These are phyloP conservation scores for Taxillus chinensis DNA, from an alignment of 164 flowering plant genomes.

Conservation along the genomic window DNA sequence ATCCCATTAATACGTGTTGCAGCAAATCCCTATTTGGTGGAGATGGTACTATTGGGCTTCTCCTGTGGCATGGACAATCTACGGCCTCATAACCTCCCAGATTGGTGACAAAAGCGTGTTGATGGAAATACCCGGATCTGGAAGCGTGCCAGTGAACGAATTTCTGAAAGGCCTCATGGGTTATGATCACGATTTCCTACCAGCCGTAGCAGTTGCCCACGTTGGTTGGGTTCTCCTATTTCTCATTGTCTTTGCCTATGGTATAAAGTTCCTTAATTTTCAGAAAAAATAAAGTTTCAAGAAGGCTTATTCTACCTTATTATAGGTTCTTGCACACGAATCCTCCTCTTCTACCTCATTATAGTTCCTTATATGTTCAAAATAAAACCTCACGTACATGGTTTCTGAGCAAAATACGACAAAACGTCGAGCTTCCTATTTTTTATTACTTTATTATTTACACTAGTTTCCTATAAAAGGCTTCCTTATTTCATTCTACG, in stretches of 20 bases:
- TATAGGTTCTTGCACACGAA: too few relatives aligned
- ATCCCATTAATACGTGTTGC: neutral
- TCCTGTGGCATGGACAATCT: constrained; percentile 42
- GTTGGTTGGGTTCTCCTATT: constrained; percentile 18
- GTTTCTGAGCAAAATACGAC: too few relatives aligned
- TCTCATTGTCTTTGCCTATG: constrained; percentile 15
- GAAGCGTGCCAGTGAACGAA: neutral
- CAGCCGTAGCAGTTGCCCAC: constrained; percentile 10
- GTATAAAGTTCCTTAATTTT: constrained; percentile 19
- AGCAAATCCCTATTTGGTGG: constrained; percentile 45
- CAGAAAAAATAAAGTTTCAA: constrained; percentile 12
- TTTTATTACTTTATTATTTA: too few relatives aligned
- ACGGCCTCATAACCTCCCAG: constrained; percentile 37
- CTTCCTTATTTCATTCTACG: too few relatives aligned
- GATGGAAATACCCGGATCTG: constrained; percentile 5
- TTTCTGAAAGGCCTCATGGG: constrained; percentile 15
- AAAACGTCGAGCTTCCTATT: too few relatives aligned
- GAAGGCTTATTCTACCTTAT: too few relatives aligned
- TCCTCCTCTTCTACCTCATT: too few relatives aligned
- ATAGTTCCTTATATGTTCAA: too few relatives aligned
- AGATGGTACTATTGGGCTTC: constrained; percentile 53
- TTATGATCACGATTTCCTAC: constrained; percentile 15
- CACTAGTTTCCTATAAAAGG: too few relatives aligned
- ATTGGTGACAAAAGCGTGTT: constrained; percentile 18
- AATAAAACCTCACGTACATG: too few relatives aligned